Base-by-base conservation (phyloP, 345 rosid genomes). In the Ceriops decandra region DNA sequence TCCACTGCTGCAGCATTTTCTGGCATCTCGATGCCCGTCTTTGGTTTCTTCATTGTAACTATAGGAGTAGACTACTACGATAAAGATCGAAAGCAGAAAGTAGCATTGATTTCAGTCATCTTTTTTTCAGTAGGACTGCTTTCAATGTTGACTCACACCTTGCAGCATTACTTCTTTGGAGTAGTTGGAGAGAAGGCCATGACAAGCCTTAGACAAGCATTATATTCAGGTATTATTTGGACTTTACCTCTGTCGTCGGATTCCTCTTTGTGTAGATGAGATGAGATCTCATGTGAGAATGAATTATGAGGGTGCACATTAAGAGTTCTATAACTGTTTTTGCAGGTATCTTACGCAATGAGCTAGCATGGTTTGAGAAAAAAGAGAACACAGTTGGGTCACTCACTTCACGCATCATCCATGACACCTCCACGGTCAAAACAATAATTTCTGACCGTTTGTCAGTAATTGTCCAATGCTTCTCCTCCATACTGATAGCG, bases 111-210 rank as follows among this genome's bases (percentile, higher is more conserved):
- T 76, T 84, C 90, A 2, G 63, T 84, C 63, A 36, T 74, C 32
- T 85, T 88, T 69, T 74, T 82, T 31, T 52, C 70, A 6, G 52
- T 85, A 51, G 88, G 93, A 49, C 35, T 85, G 64, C 71, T 88
- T 62, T 78, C 90, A 31, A 68, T 85, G 46, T 74, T 85, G 72
- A 70, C 80, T 68, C 88, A 81, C 76, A 82, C 84, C 67, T 60
- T 84, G 77, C 93, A 85, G 68, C 90, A 86, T 80, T 88, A 88
- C 81, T 82, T 77, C 79, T 88, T 78, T 30, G 93, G 93, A 32
- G 73, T 81, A 52, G 81, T 88, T 1, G 93, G 90, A 51, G 93
- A 84, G 76, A 86, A 75, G 79, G 88, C 90, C 68, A 84, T 84
- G 90, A 72, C 66, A 59, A 85, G 86, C 75, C 82, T 88, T 52